Percentiles rank a stretch among this genome's conserved stretches.
Evolutionary conservation across 1,139 yeast genomes (phyloP).

Genomic region (Yamadazyma kanchanaburiensis): DNA sequence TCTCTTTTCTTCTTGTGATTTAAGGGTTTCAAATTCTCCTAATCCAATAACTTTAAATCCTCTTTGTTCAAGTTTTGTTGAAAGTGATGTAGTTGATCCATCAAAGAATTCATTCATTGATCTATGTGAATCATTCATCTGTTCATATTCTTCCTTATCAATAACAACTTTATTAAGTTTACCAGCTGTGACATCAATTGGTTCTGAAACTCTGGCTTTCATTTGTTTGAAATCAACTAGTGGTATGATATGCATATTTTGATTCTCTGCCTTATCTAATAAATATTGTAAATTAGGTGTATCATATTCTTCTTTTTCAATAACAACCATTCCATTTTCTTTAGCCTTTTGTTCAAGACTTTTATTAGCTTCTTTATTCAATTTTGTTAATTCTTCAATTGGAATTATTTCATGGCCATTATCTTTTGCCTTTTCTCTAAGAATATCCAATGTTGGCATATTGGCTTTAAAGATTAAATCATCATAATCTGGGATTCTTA

Average conservation of each 20-base stretch:
- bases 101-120: too few species aligned
- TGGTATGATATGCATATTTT: slow-evolving; percentile 17
- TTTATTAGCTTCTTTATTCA: slow-evolving; percentile 15
- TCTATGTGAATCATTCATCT: slow-evolving; percentile 1
- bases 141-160: slow-evolving; percentile 6
- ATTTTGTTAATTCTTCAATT: slow-evolving; percentile 19
- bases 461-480: slow-evolving; percentile 31
- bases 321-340: slow-evolving; percentile 23
- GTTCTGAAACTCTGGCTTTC: slow-evolving; percentile 11
- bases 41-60: slow-evolving; percentile 6
- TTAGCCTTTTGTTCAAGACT: slow-evolving; percentile 18
- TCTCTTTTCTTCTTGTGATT: slow-evolving; percentile 6
- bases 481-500: slow-evolving; percentile 26
- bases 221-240: slow-evolving; percentile 13
- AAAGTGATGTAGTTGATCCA: slow-evolving; percentile 6
- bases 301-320: slow-evolving; percentile 19
- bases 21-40: slow-evolving; percentile 6
- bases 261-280: slow-evolving; percentile 15
- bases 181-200: slow-evolving; percentile 21
- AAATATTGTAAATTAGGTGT: slow-evolving; percentile 22
- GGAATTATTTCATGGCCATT: slow-evolving; percentile 29
- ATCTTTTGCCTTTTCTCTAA: slow-evolving; percentile 23
- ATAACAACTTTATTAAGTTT: slow-evolving; percentile 5
- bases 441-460: slow-evolving; percentile 33
- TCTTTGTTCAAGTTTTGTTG: slow-evolving; percentile 1